Percentiles rank a stretch among this genome's conserved stretches.
phyloP scores from a whole-genome alignment of 2,329 filamentous ascomycete genomes.

The Paradendryphiella salina region DNA sequence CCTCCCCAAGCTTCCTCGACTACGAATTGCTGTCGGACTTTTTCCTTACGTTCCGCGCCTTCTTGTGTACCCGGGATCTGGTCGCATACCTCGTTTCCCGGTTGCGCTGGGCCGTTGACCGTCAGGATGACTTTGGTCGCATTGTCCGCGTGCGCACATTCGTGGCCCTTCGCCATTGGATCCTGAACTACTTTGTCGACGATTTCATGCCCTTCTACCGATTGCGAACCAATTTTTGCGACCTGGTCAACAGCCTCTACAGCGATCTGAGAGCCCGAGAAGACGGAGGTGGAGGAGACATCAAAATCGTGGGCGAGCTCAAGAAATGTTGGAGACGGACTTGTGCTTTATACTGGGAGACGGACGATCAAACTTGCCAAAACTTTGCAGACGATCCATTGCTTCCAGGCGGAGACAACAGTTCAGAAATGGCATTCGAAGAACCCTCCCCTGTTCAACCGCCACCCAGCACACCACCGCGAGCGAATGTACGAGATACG shows the following conservation, averaged over 20 bases:
- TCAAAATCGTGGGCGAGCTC: slow-evolving; percentile 89
- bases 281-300: slow-evolving; percentile 61
- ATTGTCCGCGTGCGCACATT: slow-evolving; percentile 96
- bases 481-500: slow-evolving; percentile 28
- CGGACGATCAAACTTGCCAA: slow-evolving; percentile 62
- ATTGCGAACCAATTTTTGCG: slow-evolving; percentile 77
- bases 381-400: slow-evolving; percentile 69
- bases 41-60: slow-evolving; percentile 91
- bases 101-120: slow-evolving; percentile 80
- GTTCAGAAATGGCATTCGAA: slow-evolving; percentile 28
- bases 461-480: slow-evolving; percentile 32
- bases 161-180: slow-evolving; percentile 94
- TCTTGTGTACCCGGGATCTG: slow-evolving; percentile 75
- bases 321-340: slow-evolving; percentile 97
- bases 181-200: slow-evolving; percentile 95
- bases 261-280: slow-evolving; percentile 55
- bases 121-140: slow-evolving; percentile 80
- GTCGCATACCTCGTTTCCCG: slow-evolving; percentile 83
- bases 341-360: slow-evolving; percentile 88
- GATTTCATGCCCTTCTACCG: slow-evolving; percentile 81
- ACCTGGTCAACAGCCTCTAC: slow-evolving; percentile 70
- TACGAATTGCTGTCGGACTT: slow-evolving; percentile 98
- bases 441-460: slow-evolving; percentile 19
- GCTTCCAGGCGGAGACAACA: slow-evolving; percentile 72
- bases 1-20: slow-evolving; percentile 91